phyloP scores from a whole-genome alignment of 164 flowering plant genomes.

The Litsea cubeba region DNA sequence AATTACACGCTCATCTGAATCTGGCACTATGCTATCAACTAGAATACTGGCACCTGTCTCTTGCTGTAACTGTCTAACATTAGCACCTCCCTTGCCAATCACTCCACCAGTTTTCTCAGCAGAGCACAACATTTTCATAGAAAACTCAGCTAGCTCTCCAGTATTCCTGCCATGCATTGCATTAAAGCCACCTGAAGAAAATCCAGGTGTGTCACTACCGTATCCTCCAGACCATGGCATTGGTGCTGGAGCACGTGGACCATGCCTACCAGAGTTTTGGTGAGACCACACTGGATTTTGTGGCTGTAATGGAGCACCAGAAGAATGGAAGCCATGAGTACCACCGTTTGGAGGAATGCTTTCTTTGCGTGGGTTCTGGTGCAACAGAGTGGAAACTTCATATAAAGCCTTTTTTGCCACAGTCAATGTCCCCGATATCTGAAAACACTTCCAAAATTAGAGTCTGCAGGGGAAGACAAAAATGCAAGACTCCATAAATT shows the following conservation, averaged over 20 bases:
- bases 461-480: neutral
- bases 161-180: conserved; percentile 26
- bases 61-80: conserved; percentile 51
- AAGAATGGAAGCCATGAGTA: conserved; percentile 34
- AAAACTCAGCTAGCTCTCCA: conserved; percentile 49
- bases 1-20: conserved; percentile 57
- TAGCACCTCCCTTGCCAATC: conserved; percentile 70
- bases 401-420: conserved; percentile 51
- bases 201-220: conserved; percentile 29
- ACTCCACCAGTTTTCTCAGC: conserved; percentile 60
- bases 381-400: conserved; percentile 59
- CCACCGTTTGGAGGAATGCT: conserved; percentile 31
- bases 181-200: conserved; percentile 33
- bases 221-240: conserved; percentile 44
- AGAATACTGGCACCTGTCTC: conserved; percentile 66
- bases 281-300: conserved; percentile 45
- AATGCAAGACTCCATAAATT: neutral
- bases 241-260: conserved; percentile 35
- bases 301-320: conserved; percentile 29
- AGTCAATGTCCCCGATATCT: conserved; percentile 55
- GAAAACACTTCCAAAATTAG: conserved; percentile 15
- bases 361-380: conserved; percentile 66
- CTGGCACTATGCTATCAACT: conserved; percentile 40
- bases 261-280: conserved; percentile 16
- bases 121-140: conserved; percentile 62